Evolutionary conservation across 352 stramenopile genomes (phyloP).

Genomic region (Phytophthora pistaciae): DNA sequence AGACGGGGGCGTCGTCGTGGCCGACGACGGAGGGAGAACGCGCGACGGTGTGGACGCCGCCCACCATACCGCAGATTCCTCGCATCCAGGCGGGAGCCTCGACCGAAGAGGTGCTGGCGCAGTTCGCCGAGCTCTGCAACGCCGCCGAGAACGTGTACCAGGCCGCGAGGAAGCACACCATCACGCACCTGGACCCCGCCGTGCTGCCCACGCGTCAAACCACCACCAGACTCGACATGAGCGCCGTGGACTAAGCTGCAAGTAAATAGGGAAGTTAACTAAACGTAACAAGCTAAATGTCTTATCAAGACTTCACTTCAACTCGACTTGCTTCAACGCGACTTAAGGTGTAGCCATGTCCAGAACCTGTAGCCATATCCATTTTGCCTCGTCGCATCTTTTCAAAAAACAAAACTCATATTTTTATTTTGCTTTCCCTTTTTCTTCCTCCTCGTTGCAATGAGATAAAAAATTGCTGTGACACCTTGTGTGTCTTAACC

Average conservation of each 20-base stretch:
- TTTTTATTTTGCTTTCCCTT: conserved; percentile 5
- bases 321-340: too few species aligned
- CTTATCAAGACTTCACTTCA: neutral
- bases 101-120: conserved; percentile 38
- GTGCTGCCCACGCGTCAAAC: conserved; percentile 13
- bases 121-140: conserved; percentile 47
- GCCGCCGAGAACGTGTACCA: conserved; percentile 46
- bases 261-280: conserved; percentile 5
- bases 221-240: conserved; percentile 39
- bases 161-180: conserved; percentile 35
- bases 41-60: conserved; percentile 27
- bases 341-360: conserved; percentile 1
- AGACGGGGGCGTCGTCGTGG: conserved; percentile 22
- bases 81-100: conserved; percentile 39
- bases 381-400: neutral
- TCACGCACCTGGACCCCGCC: conserved; percentile 31
- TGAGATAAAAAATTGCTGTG: conserved; percentile 5
- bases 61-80: conserved; percentile 33
- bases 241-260: conserved; percentile 38
- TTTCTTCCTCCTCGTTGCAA: neutral
- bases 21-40: conserved; percentile 18
- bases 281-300: conserved; percentile 6
- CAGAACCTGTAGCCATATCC: neutral
- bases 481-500: neutral
- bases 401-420: conserved; percentile 1